phyloP scores from a whole-genome alignment of 768 basidiomycete species.

The Trichaptum fuscoviolaceum region DNA sequence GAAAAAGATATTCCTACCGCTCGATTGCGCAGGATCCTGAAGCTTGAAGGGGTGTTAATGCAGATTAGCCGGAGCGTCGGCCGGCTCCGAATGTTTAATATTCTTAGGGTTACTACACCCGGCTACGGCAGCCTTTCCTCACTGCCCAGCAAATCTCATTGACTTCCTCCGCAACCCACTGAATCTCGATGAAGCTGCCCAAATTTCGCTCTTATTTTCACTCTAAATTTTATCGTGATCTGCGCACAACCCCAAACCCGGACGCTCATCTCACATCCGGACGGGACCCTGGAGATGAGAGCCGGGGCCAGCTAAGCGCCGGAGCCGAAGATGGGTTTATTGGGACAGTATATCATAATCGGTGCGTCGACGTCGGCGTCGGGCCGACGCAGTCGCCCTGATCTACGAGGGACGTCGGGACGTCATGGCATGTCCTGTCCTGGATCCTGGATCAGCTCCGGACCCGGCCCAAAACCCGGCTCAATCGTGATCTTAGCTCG shows the following conservation, averaged over 20 bases:
- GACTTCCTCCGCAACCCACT: no score
- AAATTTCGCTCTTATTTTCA: not conserved
- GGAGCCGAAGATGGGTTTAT: not conserved
- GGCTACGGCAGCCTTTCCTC: not conserved
- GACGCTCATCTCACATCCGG: not conserved
- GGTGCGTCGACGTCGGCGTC: not conserved
- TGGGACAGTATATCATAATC: not conserved
- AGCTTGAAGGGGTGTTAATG: no score
- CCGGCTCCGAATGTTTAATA: not conserved
- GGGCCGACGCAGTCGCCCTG: not conserved
- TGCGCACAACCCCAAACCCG: no score
- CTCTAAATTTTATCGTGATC: not conserved
- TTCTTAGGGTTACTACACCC: not conserved
- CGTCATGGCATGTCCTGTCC: not conserved
- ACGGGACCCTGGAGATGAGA: not conserved
- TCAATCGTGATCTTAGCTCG: no score
- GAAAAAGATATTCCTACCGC: not conserved
- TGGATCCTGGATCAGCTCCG: no score
- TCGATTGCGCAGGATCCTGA: no score
- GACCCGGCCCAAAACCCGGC: no score
- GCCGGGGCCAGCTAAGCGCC: not conserved
- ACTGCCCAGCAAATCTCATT: no score
- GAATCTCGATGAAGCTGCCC: not conserved
- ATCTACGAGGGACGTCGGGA: not conserved
- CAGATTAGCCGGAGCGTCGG: not conserved